phyloP scores from a whole-genome alignment of 148 eudicot species.

The Beta vulgaris region DNA sequence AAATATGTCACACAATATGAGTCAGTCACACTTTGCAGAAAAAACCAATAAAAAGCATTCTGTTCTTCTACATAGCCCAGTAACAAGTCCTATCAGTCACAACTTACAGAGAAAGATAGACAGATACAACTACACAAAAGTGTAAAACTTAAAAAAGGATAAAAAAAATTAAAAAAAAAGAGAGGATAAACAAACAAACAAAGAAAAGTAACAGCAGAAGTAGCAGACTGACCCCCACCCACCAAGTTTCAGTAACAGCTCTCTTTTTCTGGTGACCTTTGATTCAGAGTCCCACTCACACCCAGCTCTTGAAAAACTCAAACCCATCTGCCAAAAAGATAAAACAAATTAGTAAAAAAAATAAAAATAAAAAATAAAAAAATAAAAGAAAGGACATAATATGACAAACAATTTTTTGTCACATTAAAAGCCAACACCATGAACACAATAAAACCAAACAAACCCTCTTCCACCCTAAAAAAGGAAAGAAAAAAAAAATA shows the following conservation, averaged over 20 bases:
- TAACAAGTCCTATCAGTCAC: constrained; percentile 21
- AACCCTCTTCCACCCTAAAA: not conserved
- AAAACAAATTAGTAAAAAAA: not conserved
- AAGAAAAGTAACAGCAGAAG: constrained; percentile 1
- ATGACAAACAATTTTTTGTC: constrained; percentile 34
- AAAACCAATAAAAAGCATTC: constrained; percentile 1
- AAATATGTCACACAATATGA: not conserved
- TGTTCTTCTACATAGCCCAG: constrained; percentile 11
- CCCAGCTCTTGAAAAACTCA: constrained; percentile 35
- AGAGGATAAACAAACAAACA: not conserved
- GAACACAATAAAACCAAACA: not conserved
- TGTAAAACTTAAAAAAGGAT: not conserved
- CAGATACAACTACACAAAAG: constrained; percentile 9
- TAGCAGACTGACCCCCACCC: constrained; percentile 29
- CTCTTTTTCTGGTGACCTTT: constrained; percentile 39
- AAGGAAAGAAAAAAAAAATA: not conserved
- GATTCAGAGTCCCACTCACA: constrained; percentile 36
- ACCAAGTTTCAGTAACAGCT: constrained; percentile 24
- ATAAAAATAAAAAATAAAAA: not conserved
- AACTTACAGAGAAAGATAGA: constrained; percentile 3
- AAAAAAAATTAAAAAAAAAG: not conserved
- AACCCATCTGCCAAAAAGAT: constrained; percentile 41
- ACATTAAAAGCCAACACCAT: constrained; percentile 28
- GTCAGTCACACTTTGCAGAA: constrained; percentile 23
- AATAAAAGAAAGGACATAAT: not conserved